phyloP scores from a whole-genome alignment of 129 eudicot species.

The Calendula officinalis region DNA sequence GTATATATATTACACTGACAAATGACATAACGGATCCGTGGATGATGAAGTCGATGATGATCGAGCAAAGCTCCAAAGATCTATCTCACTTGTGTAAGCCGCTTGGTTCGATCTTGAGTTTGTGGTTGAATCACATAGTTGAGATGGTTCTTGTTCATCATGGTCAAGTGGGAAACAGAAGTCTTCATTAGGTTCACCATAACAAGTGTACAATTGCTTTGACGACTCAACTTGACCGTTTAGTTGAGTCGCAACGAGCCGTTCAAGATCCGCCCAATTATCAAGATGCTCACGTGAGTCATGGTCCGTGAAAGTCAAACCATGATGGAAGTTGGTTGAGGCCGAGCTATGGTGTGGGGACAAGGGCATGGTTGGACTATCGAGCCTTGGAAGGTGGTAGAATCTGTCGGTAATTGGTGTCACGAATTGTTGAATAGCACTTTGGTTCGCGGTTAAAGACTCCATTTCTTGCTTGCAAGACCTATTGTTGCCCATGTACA shows the following conservation, averaged over 20 bases:
- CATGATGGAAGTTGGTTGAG: slow-evolving; percentile 28
- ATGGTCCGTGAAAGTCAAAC: slow-evolving; percentile 7
- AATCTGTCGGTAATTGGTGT: slow-evolving; percentile 28
- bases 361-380: slow-evolving; percentile 40
- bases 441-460: slow-evolving; percentile 20
- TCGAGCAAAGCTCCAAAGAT: slow-evolving; percentile 50
- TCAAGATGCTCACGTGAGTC: slow-evolving; percentile 33
- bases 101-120: slow-evolving; percentile 24
- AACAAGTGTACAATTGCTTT: slow-evolving; percentile 25
- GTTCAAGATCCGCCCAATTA: slow-evolving; percentile 52
- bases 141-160: slow-evolving; percentile 27
- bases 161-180: slow-evolving; percentile 42
- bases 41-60: slow-evolving; percentile 41
- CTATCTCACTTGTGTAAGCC: slow-evolving; percentile 39
- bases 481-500: slow-evolving; percentile 43
- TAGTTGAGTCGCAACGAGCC: slow-evolving; percentile 55
- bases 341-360: slow-evolving; percentile 16
- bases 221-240: slow-evolving; percentile 41
- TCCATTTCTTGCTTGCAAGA: slow-evolving; percentile 44
- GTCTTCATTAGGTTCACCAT: slow-evolving; percentile 25
- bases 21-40: slow-evolving; percentile 54
- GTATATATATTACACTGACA: slow-evolving; percentile 38
- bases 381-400: slow-evolving; percentile 63
- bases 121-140: slow-evolving; percentile 16
- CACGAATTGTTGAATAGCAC: slow-evolving; percentile 23